These are phyloP conservation scores for Canna indica DNA, from an alignment of 176 grass and related monocot genomes.

Conservation along the genomic window DNA sequence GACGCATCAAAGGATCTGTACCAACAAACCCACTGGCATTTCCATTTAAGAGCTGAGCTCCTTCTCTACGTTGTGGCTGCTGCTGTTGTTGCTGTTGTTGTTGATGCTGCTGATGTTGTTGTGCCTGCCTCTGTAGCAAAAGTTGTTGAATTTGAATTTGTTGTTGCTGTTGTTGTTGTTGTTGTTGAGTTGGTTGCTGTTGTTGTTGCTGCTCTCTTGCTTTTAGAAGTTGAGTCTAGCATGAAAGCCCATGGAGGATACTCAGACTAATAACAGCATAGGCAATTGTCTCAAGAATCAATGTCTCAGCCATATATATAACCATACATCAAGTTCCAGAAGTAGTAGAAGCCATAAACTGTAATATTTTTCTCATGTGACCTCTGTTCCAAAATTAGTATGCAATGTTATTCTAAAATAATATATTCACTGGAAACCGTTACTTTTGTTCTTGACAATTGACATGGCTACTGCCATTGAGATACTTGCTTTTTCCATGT, in stretches of 20 bases:
- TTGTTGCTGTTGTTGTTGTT: constrained; percentile 5
- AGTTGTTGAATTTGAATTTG: constrained; percentile 15
- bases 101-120: constrained; percentile 17
- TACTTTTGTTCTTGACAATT: background rate
- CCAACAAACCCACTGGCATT: constrained; percentile 28
- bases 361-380: background rate
- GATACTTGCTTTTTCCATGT: background rate
- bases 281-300: background rate
- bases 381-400: background rate
- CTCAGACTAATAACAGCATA: background rate
- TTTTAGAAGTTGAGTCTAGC: constrained; percentile 13
- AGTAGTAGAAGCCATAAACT: background rate
- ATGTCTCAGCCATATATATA: background rate
- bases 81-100: constrained; percentile 27
- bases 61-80: constrained; percentile 32
- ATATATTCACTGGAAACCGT: background rate
- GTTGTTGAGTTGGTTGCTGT: constrained; percentile 14
- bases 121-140: constrained; percentile 14
- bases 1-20: constrained; percentile 27
- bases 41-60: constrained; percentile 29
- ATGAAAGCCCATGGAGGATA: background rate
- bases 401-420: background rate
- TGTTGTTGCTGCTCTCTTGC: constrained; percentile 14
- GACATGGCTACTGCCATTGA: background rate
- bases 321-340: background rate